These are phyloP conservation scores for Acacia concinna DNA, from an alignment of 331 rosid genomes.

Conservation along the genomic window DNA sequence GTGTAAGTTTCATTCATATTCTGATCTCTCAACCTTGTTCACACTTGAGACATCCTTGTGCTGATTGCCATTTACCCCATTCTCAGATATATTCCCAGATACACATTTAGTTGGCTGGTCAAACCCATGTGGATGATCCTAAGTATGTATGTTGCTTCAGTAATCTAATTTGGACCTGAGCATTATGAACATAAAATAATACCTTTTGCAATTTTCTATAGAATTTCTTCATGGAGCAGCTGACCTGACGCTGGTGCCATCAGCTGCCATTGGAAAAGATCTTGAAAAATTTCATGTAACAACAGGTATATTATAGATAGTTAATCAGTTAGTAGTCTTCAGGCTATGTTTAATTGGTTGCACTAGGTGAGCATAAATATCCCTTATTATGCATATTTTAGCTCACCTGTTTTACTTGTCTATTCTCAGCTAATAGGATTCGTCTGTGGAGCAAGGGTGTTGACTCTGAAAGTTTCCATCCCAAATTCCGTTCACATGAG, in stretches of 20 bases:
- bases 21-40: slow-evolving; percentile 10
- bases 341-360: background rate
- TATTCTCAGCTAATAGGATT: slow-evolving; percentile 75
- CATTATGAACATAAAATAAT: slow-evolving; percentile 24
- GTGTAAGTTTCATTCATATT: slow-evolving; percentile 59
- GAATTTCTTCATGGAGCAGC: slow-evolving; percentile 97
- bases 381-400: background rate
- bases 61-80: slow-evolving; percentile 28
- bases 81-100: slow-evolving; percentile 92
- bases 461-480: slow-evolving; percentile 89
- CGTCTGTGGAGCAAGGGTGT: slow-evolving; percentile 99
- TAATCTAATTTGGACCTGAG: slow-evolving; percentile 5
- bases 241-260: slow-evolving; percentile 93
- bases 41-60: background rate
- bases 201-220: slow-evolving; percentile 33
- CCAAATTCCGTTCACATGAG: slow-evolving; percentile 68
- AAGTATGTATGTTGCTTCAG: slow-evolving; percentile 53
- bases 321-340: background rate
- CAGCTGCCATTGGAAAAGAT: slow-evolving; percentile 86
- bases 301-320: slow-evolving; percentile 58
- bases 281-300: slow-evolving; percentile 77
- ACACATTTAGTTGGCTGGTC: slow-evolving; percentile 98
- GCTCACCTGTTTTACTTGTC: slow-evolving; percentile 29
- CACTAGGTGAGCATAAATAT: background rate
- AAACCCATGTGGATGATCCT: slow-evolving; percentile 95